Conservation (phyloP, 169 alveolate species). For the Plasmodium malariae region DNA sequence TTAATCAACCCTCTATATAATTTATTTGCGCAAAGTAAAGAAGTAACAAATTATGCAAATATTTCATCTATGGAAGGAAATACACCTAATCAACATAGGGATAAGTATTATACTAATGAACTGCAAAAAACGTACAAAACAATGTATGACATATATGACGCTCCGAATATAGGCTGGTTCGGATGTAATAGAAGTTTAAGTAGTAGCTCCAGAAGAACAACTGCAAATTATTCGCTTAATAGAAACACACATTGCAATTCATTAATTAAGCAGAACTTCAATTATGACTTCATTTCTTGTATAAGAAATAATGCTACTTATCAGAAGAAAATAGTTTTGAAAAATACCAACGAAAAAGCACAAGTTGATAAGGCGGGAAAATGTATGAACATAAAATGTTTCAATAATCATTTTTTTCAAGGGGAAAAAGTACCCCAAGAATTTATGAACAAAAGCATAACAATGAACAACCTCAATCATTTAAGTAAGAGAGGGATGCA, state of each 20-base stretch:
- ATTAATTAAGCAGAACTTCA: not conserved
- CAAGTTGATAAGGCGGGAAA: too few relatives aligned
- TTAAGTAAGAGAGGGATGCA: too few relatives aligned
- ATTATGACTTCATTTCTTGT: not conserved
- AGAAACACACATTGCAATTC: not conserved
- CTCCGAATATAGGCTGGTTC: constrained; percentile 1
- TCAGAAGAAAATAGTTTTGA: too few relatives aligned
- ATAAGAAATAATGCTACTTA: too few relatives aligned
- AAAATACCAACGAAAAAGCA: too few relatives aligned
- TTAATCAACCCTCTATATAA: constrained; percentile 49
- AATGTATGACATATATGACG: constrained; percentile 58
- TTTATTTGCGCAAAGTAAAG: constrained; percentile 34
- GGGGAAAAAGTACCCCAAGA: too few relatives aligned
- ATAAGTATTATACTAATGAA: constrained; percentile 27
- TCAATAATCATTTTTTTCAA: too few relatives aligned
- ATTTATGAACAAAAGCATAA: too few relatives aligned
- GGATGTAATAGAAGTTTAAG: not conserved
- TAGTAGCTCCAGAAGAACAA: not conserved
- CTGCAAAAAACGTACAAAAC: constrained; percentile 55
- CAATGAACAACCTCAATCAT: too few relatives aligned
- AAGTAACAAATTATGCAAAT: constrained; percentile 1
- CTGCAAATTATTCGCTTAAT: not conserved
- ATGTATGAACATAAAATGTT: too few relatives aligned
- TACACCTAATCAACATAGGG: not conserved
- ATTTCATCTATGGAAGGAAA: not conserved